Base-by-base conservation (phyloP, 75 land plant species). In the Selaginella moellendorffii region DNA sequence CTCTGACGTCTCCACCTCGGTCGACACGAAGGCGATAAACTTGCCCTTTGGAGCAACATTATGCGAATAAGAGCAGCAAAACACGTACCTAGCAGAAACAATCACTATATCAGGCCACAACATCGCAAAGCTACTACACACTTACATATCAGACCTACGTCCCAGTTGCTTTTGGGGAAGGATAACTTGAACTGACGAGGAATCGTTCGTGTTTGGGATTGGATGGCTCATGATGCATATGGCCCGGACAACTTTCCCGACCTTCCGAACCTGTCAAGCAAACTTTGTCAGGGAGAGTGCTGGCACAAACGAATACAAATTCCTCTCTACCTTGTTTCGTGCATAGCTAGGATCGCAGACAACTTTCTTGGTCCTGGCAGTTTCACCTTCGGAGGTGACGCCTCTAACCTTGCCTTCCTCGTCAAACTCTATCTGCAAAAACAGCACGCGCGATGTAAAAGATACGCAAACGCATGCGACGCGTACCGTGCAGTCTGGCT, bases 311-410 rank as follows among this genome's bases (percentile, higher is more conserved):
- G n/a, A n/a, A n/a, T n/a, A n/a, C n/a, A n/a, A n/a, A n/a, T n/a
- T n/a, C n/a, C n/a, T 36, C 5, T 26, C 30, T 76, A 90, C 96
- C 87, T 83, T 90, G 66, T 86, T 81, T 17, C 84, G 77, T 31
- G 85, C 61, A 65, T 90, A 90, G 2, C 90, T 85, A 27, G 96
- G 96, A 75, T 90, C 90, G 64, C 96, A 90, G 18, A 90, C 96
- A 70, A 90, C 81, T 68, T 90, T 90, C 64, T 85, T 86, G 56
- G 91, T 79, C 58, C 71, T 79, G 0, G 85, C 87, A 68, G 96
- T 90, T 74, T 90, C 96, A 27, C 96, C 96, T 62, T 90, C 87
- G 25, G 96, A 90, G 29, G 96, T 90, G 28, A 90, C 96, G 54
- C 96, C 96, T 62, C 46, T 62, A 1, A 66, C 96, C 67, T 83